Percentiles rank a stretch among this genome's conserved stretches.
phyloP scores from a whole-genome alignment of 1,284 basidiomycete species.

The Moesziomyces globuligerus region DNA sequence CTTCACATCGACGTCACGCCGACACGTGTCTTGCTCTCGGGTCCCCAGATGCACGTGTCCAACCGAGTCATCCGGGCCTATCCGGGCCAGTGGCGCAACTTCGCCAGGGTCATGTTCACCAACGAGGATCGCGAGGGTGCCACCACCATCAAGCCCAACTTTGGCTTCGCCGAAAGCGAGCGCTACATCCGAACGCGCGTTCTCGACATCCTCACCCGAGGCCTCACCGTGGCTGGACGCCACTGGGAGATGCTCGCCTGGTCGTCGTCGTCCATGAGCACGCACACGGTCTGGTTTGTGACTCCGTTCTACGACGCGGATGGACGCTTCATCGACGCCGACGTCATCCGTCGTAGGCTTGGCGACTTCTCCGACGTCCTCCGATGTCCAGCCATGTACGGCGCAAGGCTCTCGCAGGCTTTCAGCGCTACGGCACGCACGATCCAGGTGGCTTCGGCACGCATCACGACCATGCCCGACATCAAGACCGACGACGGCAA shows the following conservation, averaged over 20 bases:
- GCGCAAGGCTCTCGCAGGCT: slow-evolving; percentile 36
- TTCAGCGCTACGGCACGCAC: slow-evolving; percentile 42
- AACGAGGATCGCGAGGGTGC: slow-evolving; percentile 28
- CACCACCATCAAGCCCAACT: slow-evolving; percentile 25
- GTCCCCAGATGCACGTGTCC: slow-evolving; percentile 35
- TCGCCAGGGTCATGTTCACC: slow-evolving; percentile 30
- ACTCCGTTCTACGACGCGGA: slow-evolving; percentile 16
- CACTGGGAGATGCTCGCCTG: slow-evolving; percentile 35
- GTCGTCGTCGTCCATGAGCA: slow-evolving; percentile 34
- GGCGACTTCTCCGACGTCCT: slow-evolving; percentile 35
- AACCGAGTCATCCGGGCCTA: slow-evolving; percentile 36
- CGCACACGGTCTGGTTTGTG: slow-evolving; percentile 33
- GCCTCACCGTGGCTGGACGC: slow-evolving; percentile 25
- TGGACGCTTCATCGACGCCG: slow-evolving; percentile 16
- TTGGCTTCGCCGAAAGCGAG: slow-evolving; percentile 18
- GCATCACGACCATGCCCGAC: not conserved
- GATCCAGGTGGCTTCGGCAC: slow-evolving; percentile 2
- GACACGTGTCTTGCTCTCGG: slow-evolving; percentile 17
- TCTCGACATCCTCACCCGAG: slow-evolving; percentile 18
- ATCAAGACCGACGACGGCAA: not conserved
- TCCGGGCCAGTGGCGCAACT: slow-evolving; percentile 27
- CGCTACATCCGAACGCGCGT: slow-evolving; percentile 18
- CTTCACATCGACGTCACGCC: slow-evolving; percentile 30
- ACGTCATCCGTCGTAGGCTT: slow-evolving; percentile 21
- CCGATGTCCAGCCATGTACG: slow-evolving; percentile 20